These are phyloP conservation scores for Metschnikowia reukaufii DNA, from an alignment of 805 yeast species.

Conservation along the genomic window DNA sequence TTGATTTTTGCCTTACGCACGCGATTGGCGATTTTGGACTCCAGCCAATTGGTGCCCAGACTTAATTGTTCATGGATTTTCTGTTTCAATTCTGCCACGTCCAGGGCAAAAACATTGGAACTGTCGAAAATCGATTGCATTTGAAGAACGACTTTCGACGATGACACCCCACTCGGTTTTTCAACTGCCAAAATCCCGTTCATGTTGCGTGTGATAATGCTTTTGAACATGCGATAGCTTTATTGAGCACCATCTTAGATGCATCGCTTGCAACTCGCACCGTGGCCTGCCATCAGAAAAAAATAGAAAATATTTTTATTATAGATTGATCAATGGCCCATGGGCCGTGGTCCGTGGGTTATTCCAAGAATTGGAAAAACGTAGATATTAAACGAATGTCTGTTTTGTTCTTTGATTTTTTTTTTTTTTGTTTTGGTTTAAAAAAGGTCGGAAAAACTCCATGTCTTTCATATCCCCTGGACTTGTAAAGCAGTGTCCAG, in stretches of 20 bases:
- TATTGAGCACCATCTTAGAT: background rate
- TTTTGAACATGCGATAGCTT: constrained; percentile 2
- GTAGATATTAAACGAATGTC: too few relatives aligned
- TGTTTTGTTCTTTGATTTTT: too few relatives aligned
- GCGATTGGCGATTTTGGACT: constrained; percentile 51
- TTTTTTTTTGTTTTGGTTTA: too few relatives aligned
- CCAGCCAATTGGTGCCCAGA: constrained; percentile 40
- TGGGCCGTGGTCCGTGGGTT: too few relatives aligned
- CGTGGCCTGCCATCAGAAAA: background rate
- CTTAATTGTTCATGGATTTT: constrained; percentile 42
- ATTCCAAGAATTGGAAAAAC: too few relatives aligned
- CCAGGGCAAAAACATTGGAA: constrained; percentile 56
- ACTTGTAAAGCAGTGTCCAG: too few relatives aligned
- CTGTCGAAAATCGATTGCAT: constrained; percentile 63
- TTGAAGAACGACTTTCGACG: constrained; percentile 68
- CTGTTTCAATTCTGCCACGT: constrained; percentile 50
- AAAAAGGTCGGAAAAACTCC: too few relatives aligned
- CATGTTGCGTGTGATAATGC: constrained; percentile 44
- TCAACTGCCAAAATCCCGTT: constrained; percentile 91
- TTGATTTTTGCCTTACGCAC: constrained; percentile 63
- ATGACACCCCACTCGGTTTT: constrained; percentile 84
- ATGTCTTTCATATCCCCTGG: too few relatives aligned
- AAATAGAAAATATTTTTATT: background rate
- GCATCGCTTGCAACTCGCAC: background rate
- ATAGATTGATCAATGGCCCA: too few relatives aligned